Percentiles rank a stretch among this genome's conserved stretches.
These are phyloP conservation scores for Neurospora sp. DNA, from an alignment of 2,329 filamentous ascomycete species.

Conservation along the genomic window DNA sequence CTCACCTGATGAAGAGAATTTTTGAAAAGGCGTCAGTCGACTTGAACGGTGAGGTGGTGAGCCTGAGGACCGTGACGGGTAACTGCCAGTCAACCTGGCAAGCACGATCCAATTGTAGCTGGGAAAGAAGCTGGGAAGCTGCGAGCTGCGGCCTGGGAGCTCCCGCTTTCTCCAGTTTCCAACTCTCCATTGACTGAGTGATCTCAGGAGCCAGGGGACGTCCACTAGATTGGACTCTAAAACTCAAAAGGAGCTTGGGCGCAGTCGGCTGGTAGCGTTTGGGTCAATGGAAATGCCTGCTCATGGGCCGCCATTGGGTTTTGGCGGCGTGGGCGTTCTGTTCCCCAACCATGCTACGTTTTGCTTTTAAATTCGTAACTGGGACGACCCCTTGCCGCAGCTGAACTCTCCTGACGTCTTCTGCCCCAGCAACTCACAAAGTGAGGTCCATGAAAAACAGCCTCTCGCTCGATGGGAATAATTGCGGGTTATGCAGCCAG, in stretches of 20 bases:
- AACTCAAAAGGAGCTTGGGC: not conserved
- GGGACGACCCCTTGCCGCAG: not conserved
- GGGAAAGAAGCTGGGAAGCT: not conserved
- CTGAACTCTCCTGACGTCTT: not conserved
- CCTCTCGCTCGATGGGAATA: not conserved
- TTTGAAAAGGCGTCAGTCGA: not conserved
- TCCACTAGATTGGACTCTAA: not conserved
- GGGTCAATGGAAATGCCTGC: not conserved
- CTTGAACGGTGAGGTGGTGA: not conserved
- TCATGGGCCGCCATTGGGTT: not conserved
- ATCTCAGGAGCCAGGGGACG: not conserved
- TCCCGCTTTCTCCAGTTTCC: not conserved
- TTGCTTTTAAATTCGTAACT: not conserved
- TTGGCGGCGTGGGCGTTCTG: not conserved
- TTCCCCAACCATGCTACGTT: not conserved
- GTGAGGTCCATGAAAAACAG: not conserved
- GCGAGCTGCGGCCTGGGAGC: not conserved
- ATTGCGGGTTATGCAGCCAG: not conserved
- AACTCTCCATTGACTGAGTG: not conserved
- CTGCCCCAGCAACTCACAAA: not conserved
- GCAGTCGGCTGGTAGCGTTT: not conserved
- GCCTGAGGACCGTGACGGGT: not conserved
- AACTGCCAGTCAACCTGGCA: not conserved
- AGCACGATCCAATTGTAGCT: not conserved
- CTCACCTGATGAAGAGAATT: not conserved